Base-by-base conservation (phyloP, 208 protist genomes). In the Leishmania aethiopica region DNA sequence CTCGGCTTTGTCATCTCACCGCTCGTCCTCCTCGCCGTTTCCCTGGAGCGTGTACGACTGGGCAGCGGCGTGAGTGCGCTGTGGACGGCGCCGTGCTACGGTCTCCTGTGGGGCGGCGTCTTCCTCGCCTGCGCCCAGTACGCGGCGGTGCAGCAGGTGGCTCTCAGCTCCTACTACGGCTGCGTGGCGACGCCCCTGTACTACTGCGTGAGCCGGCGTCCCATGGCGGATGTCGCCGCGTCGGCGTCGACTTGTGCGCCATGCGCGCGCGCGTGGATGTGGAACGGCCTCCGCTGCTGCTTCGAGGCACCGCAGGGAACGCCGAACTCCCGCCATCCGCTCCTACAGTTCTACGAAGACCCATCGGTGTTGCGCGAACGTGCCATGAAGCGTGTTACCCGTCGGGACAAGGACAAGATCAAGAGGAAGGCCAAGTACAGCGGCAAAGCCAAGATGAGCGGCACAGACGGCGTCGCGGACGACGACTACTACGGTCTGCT, bases 401-500 rank as follows among this genome's bases (percentile, higher is more conserved):
- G 77, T 17, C 83, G 86, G n/a, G 72, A 88, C 19, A 73, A 77
- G 72, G 69, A 86, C 55, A 82, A 84, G 53, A 57, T 64, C 55
- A 84, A 79, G 35, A 79, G 74, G 45, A 62, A 66, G 10, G 87
- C 83, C 32, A 69, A 84, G 59, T 90, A 92, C 86, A 59, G 28
- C 15, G 81, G 86, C 10, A 82, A 78, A 17, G 19, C 13, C 22
- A 64, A 66, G 17, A 42, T 73, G 19, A 51, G 55, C 19, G 84
- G n/a, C 71, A 82, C 64, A 19, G 69, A 25, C 17, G 86, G 42
- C 71, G 82, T 79, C 22, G 74, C 75, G 10, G 80, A 88, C 0
- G 88, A 90, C 8, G 88, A 93, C 71, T 93, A 96, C 85, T 98
- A 98, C 84, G 89, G 83, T 0, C 77, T 94, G 60, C 84, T 98